Conservation (phyloP, 306 rosid genomes). For the Medicago lupulina region DNA sequence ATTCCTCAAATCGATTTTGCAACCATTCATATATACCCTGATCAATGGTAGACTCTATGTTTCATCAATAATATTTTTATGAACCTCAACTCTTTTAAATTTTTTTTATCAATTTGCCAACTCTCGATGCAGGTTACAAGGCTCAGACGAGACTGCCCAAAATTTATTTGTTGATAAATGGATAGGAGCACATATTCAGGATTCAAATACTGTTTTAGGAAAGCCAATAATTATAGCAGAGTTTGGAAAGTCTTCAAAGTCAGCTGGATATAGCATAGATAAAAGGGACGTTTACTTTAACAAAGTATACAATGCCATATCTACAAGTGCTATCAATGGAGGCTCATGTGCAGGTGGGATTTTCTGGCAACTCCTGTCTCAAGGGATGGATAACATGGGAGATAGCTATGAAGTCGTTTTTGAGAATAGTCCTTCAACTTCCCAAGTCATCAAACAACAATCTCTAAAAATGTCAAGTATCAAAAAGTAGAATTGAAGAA, state of each 20-base stretch:
- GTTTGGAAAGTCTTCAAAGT: conserved; percentile 54
- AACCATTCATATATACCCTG: conserved; percentile 55
- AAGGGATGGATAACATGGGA: conserved; percentile 24
- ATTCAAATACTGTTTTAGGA: conserved; percentile 13
- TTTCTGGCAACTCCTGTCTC: conserved; percentile 49
- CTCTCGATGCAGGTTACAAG: conserved; percentile 23
- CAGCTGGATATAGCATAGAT: conserved; percentile 13
- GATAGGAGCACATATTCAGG: conserved; percentile 41
- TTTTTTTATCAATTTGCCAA: neutral
- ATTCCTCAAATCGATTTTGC: conserved; percentile 48
- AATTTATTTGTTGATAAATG: conserved; percentile 45
- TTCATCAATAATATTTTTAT: neutral
- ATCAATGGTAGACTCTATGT: conserved; percentile 43
- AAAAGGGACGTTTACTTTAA: conserved; percentile 43
- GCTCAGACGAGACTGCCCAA: conserved; percentile 22
- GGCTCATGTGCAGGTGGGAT: conserved; percentile 46
- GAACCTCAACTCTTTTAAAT: neutral
- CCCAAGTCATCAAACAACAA: conserved; percentile 37
- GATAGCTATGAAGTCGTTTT: conserved; percentile 46
- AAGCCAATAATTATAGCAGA: conserved; percentile 46
- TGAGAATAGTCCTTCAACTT: conserved; percentile 44
- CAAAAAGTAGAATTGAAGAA: neutral
- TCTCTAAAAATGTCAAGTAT: conserved; percentile 35
- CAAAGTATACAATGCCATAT: conserved; percentile 20
- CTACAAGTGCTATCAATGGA: conserved; percentile 1